A percentile compares a stretch with the other conserved stretches of the same genome.
Evolutionary conservation across 2,329 filamentous ascomycete species (phyloP).

Genomic region (Xylariaceae sp.): DNA sequence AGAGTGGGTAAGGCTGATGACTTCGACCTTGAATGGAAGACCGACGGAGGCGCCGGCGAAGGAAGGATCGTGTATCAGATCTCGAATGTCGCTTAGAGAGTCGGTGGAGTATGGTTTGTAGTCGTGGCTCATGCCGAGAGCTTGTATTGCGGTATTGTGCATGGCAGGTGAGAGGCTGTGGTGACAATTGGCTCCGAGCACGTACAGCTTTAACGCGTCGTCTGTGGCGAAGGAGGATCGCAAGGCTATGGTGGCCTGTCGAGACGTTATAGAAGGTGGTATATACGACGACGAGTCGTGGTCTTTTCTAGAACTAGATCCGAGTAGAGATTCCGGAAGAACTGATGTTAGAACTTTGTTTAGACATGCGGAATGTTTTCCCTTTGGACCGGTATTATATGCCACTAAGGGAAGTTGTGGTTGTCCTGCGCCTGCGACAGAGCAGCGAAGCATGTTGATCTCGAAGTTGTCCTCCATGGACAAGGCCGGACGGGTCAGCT

Average conservation of each 20-base stretch:
- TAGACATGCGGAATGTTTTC: constrained; percentile 70
- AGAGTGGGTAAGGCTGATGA: constrained; percentile 71
- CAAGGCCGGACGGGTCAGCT: constrained; percentile 63
- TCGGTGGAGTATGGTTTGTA: constrained; percentile 70
- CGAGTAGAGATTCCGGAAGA: constrained; percentile 50
- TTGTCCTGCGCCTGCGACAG: constrained; percentile 51
- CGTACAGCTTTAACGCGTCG: constrained; percentile 74
- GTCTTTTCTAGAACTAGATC: constrained; percentile 24
- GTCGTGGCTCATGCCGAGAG: constrained; percentile 71
- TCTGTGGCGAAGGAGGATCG: constrained; percentile 68
- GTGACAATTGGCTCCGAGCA: constrained; percentile 74
- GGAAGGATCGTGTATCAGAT: constrained; percentile 67
- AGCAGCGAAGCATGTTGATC: constrained; percentile 61
- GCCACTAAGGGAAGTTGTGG: constrained; percentile 62
- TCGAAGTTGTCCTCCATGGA: constrained; percentile 69
- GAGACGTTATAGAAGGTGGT: constrained; percentile 60
- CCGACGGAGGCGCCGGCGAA: constrained; percentile 78
- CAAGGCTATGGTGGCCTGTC: constrained; percentile 68
- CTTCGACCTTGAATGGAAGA: constrained; percentile 77
- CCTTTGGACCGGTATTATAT: constrained; percentile 69
- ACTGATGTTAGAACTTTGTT: constrained; percentile 71
- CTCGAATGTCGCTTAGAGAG: constrained; percentile 67
- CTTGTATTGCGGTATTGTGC: constrained; percentile 74
- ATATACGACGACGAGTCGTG: constrained; percentile 37
- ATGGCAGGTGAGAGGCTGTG: constrained; percentile 80